These are phyloP conservation scores for Spergularia marina DNA, from an alignment of 148 eudicot genomes.

Conservation along the genomic window DNA sequence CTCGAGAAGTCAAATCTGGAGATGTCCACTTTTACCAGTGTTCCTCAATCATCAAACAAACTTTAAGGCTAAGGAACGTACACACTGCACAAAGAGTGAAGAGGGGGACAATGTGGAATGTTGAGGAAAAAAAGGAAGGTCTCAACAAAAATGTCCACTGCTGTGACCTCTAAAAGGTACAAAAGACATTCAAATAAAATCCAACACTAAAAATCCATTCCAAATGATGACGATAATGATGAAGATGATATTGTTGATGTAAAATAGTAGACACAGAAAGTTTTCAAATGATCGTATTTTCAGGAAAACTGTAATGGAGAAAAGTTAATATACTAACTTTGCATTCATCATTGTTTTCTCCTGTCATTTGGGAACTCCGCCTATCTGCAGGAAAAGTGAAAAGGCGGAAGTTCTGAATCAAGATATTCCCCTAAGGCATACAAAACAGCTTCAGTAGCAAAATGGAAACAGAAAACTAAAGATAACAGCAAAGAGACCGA, in stretches of 20 bases:
- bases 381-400: conserved; percentile 28
- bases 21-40: not conserved
- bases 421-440: not conserved
- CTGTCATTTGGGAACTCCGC: conserved; percentile 22
- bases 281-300: not conserved
- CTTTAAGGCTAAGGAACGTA: not conserved
- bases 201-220: not conserved
- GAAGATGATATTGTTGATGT: not conserved
- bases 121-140: not conserved
- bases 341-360: conserved; percentile 28
- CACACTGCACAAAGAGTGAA: not conserved
- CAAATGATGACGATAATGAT: not conserved
- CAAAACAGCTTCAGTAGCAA: not conserved
- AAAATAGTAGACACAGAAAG: not conserved
- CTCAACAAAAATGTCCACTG: not conserved
- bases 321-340: conserved; percentile 27
- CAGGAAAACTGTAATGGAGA: not conserved
- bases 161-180: not conserved
- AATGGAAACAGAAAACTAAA: not conserved
- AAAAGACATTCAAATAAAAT: not conserved
- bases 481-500: not conserved
- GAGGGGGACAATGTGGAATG: not conserved
- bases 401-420: conserved; percentile 10
- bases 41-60: no score
- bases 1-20: not conserved